phyloP scores from a whole-genome alignment of 768 basidiomycete genomes.

The Mycena sanguinolenta region DNA sequence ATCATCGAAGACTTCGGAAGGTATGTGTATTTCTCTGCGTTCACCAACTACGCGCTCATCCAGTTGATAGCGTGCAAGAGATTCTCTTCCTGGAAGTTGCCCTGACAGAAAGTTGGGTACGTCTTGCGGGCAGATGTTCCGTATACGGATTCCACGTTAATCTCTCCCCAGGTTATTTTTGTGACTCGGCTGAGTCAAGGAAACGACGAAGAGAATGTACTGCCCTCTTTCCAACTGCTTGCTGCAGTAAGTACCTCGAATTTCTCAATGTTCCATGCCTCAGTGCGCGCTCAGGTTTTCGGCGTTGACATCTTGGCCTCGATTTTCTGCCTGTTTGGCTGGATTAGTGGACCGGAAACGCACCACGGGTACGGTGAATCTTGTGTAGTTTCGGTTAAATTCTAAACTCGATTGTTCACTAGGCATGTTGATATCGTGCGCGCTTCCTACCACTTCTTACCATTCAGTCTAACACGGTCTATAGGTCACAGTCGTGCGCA shows the following conservation, averaged over 20 bases:
- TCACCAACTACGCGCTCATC: neutral
- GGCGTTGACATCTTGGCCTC: slow-evolving; percentile 30
- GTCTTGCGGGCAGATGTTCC: neutral
- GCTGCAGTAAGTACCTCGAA: slow-evolving; percentile 8
- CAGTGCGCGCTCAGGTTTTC: slow-evolving; percentile 8
- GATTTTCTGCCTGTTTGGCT: slow-evolving; percentile 28
- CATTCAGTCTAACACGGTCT: neutral
- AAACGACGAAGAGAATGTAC: slow-evolving; percentile 30
- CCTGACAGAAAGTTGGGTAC: slow-evolving; percentile 59
- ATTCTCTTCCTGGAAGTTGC: slow-evolving; percentile 63
- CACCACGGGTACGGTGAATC: slow-evolving; percentile 24
- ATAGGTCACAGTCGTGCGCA: slow-evolving; percentile 28
- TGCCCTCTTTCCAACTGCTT: slow-evolving; percentile 25
- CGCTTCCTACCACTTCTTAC: neutral
- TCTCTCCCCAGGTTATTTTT: slow-evolving; percentile 21
- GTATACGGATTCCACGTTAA: neutral
- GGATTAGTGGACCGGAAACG: slow-evolving; percentile 23
- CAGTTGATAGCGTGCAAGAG: slow-evolving; percentile 51
- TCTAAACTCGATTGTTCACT: neutral
- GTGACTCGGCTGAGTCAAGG: slow-evolving; percentile 29
- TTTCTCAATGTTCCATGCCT: neutral
- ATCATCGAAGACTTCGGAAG: slow-evolving; percentile 61
- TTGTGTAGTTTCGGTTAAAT: neutral
- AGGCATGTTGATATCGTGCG: slow-evolving; percentile 29
- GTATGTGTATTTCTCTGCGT: slow-evolving; percentile 19